A percentile compares a stretch with the other conserved stretches of the same genome.
These are phyloP conservation scores for Rhodamnia argentea DNA, from an alignment of 345 rosid genomes.

Conservation along the genomic window DNA sequence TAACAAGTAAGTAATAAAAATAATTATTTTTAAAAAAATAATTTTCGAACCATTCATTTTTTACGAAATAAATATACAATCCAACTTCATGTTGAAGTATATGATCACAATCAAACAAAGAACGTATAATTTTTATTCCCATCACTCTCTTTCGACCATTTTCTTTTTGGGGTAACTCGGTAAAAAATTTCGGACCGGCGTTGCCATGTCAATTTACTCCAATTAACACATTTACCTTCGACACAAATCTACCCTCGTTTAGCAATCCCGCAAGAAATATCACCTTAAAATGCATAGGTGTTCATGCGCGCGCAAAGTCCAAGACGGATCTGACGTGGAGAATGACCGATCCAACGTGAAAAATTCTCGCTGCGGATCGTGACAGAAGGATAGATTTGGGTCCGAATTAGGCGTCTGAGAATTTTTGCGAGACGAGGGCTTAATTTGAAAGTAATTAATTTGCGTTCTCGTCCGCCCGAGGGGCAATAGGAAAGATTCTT, in stretches of 20 bases:
- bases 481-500: not conserved
- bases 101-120: not conserved
- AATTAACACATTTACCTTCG: not conserved
- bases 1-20: not conserved
- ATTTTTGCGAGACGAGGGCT: not conserved
- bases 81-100: not conserved
- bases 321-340: not conserved
- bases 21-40: not conserved
- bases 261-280: not conserved
- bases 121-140: not conserved
- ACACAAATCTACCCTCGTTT: not conserved
- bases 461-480: not conserved
- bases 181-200: not conserved
- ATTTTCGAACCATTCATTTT: not conserved
- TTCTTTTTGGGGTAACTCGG: not conserved
- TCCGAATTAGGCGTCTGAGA: not conserved
- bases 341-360: not conserved
- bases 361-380: too few species aligned
- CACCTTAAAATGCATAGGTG: not conserved
- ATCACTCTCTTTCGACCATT: not conserved
- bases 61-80: accelerated
- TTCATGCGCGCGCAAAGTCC: not conserved
- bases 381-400: not conserved
- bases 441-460: not conserved
- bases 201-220: not conserved